Base-by-base conservation (phyloP, 148 eudicot species). In the Hydrangea macrophylla region DNA sequence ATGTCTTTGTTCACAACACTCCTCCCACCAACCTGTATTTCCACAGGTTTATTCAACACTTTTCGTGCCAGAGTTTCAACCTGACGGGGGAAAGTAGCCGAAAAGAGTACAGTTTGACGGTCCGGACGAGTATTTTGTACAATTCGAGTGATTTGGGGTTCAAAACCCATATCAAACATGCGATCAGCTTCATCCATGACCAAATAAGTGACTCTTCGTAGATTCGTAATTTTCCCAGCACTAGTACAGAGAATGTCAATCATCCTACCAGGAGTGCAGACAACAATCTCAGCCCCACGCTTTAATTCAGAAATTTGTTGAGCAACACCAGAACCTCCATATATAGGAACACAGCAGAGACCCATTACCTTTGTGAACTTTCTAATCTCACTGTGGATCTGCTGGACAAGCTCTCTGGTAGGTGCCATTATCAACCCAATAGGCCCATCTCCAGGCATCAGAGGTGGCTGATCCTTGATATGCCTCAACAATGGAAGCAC, bases 261-360 rank as follows among this genome's bases (percentile, higher is more conserved):
- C 92, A 87, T 87, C 74, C 92, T 84, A 59, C 92, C 92, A 36
- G 89, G 92, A 53, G n/a, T n/a, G n/a, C n/a, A n/a, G n/a, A n/a
- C n/a, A n/a, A n/a, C n/a, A n/a, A n/a, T n/a, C n/a, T n/a, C n/a
- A n/a, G n/a, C n/a, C n/a, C n/a, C n/a, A n/a, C n/a, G n/a, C n/a
- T n/a, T n/a, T n/a, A n/a, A n/a, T n/a, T n/a, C n/a, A n/a, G n/a
- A n/a, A n/a, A n/a, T n/a, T n/a, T n/a, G n/a, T n/a, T n/a, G n/a
- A n/a, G n/a, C n/a, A n/a, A n/a, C n/a, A n/a, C n/a, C n/a, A n/a
- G n/a, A n/a, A n/a, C n/a, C n/a, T n/a, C n/a, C 92, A 71, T 82
- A 87, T 8, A 87, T 87, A 64, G 92, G 92, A 74, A 88, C 92
- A 75, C 87, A 88, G 58, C 69, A 81, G 54, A 88, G 55, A 48